These are phyloP conservation scores for Boletus huronensis DNA, from an alignment of 768 basidiomycete species.

Conservation along the genomic window DNA sequence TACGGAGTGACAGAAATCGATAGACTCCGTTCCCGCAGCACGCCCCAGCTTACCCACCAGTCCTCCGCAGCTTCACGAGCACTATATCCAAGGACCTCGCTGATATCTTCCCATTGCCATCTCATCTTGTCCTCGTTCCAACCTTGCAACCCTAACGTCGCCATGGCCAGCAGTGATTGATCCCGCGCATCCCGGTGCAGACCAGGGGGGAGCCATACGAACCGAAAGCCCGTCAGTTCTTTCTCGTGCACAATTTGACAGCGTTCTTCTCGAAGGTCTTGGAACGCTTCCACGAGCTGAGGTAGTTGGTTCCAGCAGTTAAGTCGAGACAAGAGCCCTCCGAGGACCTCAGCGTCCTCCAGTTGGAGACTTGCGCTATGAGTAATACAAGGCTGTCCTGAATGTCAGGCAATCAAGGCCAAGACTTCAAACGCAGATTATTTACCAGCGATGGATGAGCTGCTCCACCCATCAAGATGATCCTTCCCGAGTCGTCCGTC, in stretches of 20 bases:
- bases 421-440: neutral
- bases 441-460: constrained; percentile 52
- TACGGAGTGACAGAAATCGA: neutral
- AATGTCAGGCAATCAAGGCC: neutral
- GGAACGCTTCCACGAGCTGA: constrained; percentile 48
- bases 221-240: constrained; percentile 39
- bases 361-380: constrained; percentile 28
- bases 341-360: constrained; percentile 30
- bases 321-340: constrained; percentile 38
- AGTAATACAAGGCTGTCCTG: constrained; percentile 44
- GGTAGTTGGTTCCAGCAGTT: constrained; percentile 42
- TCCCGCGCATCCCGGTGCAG: constrained; percentile 42
- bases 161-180: constrained; percentile 25
- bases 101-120: constrained; percentile 49
- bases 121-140: constrained; percentile 47
- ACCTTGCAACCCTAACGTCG: constrained; percentile 16
- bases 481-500: constrained; percentile 43
- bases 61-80: constrained; percentile 54
- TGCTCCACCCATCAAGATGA: constrained; percentile 54
- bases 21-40: constrained; percentile 36
- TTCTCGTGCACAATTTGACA: constrained; percentile 39
- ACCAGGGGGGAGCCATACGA: constrained; percentile 42
- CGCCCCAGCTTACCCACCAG: constrained; percentile 59
- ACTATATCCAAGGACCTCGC: constrained; percentile 46
- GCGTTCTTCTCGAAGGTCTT: constrained; percentile 50